Evolutionary conservation across 169 alveolate species (phyloP).

Genomic region (Plasmodium coatneyi): DNA sequence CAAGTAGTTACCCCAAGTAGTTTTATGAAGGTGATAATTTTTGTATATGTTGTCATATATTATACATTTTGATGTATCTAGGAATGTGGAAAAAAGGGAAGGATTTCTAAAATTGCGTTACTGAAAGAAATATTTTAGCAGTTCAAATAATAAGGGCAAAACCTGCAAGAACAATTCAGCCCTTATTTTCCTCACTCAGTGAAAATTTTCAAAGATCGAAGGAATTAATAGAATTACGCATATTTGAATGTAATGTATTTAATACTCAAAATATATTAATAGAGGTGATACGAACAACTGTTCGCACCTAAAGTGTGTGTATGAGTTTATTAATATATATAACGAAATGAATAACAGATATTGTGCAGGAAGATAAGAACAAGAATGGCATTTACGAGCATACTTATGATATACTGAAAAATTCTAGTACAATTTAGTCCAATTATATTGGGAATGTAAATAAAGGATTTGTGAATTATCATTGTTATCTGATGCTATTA

Average conservation of each 20-base stretch:
- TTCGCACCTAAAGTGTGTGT: neutral
- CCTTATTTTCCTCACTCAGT: neutral
- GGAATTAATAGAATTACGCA: no score
- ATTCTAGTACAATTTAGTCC: neutral
- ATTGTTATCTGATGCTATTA: neutral
- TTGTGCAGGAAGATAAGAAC: neutral
- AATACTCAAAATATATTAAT: no score
- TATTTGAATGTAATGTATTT: no score
- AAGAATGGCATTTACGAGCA: neutral
- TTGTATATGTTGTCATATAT: no score
- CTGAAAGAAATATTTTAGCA: no score
- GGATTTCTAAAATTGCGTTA: no score
- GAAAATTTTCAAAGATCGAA: neutral
- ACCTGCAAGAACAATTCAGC: no score
- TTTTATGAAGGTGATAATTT: no score
- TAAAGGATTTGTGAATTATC: neutral
- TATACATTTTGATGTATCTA: no score
- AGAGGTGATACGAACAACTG: neutral
- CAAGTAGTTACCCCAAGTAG: no score
- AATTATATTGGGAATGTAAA: neutral
- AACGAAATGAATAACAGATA: neutral
- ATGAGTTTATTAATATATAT: neutral
- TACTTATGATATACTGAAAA: neutral
- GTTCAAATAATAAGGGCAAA: no score
- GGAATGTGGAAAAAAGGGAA: no score